These are phyloP conservation scores for Linnemannia exigua DNA, from an alignment of 192 early-diverging fungal genomes.

Conservation along the genomic window DNA sequence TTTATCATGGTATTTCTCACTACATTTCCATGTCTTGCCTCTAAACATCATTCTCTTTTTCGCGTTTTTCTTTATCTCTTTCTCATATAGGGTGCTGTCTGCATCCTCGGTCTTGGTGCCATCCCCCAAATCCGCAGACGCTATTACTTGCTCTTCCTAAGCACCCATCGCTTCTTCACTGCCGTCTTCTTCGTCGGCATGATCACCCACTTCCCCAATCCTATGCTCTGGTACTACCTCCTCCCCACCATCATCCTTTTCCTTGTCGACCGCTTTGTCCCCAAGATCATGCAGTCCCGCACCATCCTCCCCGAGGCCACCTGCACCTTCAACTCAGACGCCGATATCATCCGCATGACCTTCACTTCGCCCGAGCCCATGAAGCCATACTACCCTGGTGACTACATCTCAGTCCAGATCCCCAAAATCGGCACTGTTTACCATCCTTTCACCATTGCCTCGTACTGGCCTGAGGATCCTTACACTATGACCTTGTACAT, in stretches of 20 bases:
- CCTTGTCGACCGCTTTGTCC: conserved; percentile 51
- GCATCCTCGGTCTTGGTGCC: conserved; percentile 40
- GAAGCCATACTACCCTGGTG: conserved; percentile 57
- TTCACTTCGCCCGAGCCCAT: conserved; percentile 53
- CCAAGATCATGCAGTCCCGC: conserved; percentile 50
- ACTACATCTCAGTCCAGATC: conserved; percentile 47
- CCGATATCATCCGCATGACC: conserved; percentile 45
- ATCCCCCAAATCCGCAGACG: conserved; percentile 50
- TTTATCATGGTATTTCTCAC: background rate
- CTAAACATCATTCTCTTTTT: background rate
- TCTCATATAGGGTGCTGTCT: conserved; percentile 42
- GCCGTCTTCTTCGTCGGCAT: conserved; percentile 51
- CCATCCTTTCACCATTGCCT: conserved; percentile 55
- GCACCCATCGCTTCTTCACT: conserved; percentile 48
- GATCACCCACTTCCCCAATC: conserved; percentile 46
- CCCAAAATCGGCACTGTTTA: conserved; percentile 44
- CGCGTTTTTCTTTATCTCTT: background rate
- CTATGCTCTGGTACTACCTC: conserved; percentile 54
- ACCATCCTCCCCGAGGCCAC: conserved; percentile 44
- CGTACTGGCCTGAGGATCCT: conserved; percentile 56
- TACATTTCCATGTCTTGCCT: background rate
- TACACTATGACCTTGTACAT: conserved; percentile 51
- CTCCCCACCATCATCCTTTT: conserved; percentile 51
- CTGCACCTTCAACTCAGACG: conserved; percentile 45
- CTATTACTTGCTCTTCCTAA: conserved; percentile 49